These are phyloP conservation scores for Agapanthus africanus DNA, from an alignment of 106 monocot species.

Conservation along the genomic window DNA sequence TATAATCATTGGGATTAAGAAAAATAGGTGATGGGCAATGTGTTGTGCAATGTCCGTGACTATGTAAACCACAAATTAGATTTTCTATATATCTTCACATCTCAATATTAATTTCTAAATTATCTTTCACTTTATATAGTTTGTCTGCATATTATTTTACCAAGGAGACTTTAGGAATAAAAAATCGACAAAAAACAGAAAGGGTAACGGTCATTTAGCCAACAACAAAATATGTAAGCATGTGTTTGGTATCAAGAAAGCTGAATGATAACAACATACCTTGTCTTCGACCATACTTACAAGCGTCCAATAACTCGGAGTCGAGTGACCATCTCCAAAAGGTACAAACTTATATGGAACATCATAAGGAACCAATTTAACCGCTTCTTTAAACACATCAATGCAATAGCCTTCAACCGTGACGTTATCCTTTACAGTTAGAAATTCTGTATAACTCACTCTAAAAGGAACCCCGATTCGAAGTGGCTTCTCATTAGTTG, in stretches of 20 bases:
- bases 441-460: conserved; percentile 50
- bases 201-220: background rate
- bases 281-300: conserved; percentile 40
- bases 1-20: too few species aligned
- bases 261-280: conserved; percentile 19
- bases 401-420: conserved; percentile 59
- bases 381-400: conserved; percentile 52
- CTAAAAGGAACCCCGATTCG: conserved; percentile 58
- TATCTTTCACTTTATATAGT: too few species aligned
- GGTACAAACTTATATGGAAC: conserved; percentile 51
- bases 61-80: too few species aligned
- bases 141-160: too few species aligned
- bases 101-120: too few species aligned
- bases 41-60: too few species aligned
- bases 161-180: too few species aligned
- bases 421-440: conserved; percentile 10
- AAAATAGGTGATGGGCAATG: too few species aligned
- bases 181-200: background rate
- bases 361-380: conserved; percentile 50
- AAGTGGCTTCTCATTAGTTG: conserved; percentile 39
- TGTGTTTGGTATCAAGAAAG: background rate
- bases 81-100: too few species aligned
- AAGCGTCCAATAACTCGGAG: conserved; percentile 51
- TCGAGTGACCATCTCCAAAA: conserved; percentile 48
- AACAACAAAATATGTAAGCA: background rate